These are phyloP conservation scores for Boletus vinaceobasis DNA, from an alignment of 768 basidiomycete species.

Conservation along the genomic window DNA sequence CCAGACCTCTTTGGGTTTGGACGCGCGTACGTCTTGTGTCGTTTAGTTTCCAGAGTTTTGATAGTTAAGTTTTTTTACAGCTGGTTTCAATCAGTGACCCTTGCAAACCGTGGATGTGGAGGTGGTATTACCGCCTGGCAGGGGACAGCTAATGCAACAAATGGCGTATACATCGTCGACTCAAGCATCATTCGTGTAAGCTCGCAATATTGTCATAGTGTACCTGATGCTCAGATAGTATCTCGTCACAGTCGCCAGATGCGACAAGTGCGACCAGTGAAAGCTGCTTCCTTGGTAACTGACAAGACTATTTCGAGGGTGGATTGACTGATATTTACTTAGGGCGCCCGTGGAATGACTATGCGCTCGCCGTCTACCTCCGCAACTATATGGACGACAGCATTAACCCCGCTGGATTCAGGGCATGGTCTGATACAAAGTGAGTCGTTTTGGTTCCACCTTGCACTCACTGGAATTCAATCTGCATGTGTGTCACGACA, in stretches of 20 bases:
- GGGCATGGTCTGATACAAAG: slow-evolving; percentile 35
- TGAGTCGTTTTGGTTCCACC: not conserved
- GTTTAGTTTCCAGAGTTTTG: not conserved
- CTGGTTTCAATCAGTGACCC: slow-evolving; percentile 56
- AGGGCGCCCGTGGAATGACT: slow-evolving; percentile 60
- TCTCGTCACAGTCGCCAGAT: slow-evolving; percentile 48
- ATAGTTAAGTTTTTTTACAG: slow-evolving; percentile 24
- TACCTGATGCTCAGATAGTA: not conserved
- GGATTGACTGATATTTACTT: not conserved
- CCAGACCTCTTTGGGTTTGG: slow-evolving; percentile 16
- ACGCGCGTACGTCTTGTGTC: not conserved
- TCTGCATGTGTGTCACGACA: slow-evolving; percentile 30
- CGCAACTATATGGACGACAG: slow-evolving; percentile 57
- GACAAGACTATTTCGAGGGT: not conserved
- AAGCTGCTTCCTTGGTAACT: slow-evolving; percentile 49
- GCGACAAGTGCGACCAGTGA: slow-evolving; percentile 43
- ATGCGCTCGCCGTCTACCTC: slow-evolving; percentile 52
- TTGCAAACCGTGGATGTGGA: slow-evolving; percentile 63
- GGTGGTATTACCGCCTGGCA: slow-evolving; percentile 67
- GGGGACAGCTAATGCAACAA: slow-evolving; percentile 40
- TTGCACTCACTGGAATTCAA: not conserved
- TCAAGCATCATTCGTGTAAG: slow-evolving; percentile 55
- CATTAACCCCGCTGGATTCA: slow-evolving; percentile 50
- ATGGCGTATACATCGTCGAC: slow-evolving; percentile 54
- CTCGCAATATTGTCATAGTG: not conserved